phyloP scores from a whole-genome alignment of 495 filamentous ascomycete genomes.

The Daldinia decipiens region DNA sequence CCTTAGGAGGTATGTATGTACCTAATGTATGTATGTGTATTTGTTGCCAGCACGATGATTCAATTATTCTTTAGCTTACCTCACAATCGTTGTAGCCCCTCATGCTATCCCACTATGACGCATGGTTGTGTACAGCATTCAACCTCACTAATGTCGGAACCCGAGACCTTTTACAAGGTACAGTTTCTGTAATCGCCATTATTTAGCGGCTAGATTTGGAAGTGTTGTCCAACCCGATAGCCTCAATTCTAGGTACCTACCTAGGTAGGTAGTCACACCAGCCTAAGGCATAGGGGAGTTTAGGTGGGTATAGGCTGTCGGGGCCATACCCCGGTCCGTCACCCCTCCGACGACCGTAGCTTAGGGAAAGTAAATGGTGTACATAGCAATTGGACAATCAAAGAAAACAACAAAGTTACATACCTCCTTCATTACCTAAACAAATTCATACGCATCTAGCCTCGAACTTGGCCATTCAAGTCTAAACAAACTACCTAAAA shows the following conservation, averaged over 20 bases:
- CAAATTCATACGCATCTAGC: constrained; percentile 6
- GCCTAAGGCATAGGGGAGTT: not conserved
- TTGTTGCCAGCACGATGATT: not conserved
- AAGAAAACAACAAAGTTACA: constrained; percentile 25
- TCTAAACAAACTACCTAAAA: constrained; percentile 14
- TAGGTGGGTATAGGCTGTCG: constrained; percentile 3
- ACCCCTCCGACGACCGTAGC: constrained; percentile 37
- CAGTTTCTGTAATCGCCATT: not conserved
- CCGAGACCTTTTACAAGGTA: constrained; percentile 1
- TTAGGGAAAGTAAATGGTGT: constrained; percentile 8
- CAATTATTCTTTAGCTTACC: not conserved
- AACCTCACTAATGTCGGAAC: not conserved
- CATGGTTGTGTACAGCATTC: not conserved
- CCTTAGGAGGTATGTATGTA: no score
- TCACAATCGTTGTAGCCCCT: not conserved
- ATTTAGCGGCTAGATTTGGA: not conserved
- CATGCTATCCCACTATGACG: not conserved
- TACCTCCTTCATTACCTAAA: constrained; percentile 11
- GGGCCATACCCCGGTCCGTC: constrained; percentile 17
- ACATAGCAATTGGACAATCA: constrained; percentile 6
- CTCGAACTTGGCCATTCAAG: constrained; percentile 3
- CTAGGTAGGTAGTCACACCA: no score
- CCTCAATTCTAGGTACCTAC: constrained; percentile 12
- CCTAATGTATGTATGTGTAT: not conserved
- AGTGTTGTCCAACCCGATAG: not conserved